Conservation (phyloP, 257 asterid genomes). For the Schizonepeta tenuifolia region DNA sequence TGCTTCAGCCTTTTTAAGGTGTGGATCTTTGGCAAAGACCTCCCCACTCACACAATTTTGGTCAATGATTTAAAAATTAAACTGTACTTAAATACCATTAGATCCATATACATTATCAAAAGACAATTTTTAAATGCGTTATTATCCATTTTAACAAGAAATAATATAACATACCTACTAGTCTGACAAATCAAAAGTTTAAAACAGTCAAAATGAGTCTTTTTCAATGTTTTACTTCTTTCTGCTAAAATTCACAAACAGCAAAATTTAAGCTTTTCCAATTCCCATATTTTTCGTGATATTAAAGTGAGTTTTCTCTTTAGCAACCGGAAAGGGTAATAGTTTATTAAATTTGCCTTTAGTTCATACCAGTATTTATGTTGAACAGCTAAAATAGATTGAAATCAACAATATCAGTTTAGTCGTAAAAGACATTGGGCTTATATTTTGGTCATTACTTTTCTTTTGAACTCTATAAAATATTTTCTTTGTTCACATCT, state of each 20-base stretch:
- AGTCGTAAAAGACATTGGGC: background rate
- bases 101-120: background rate
- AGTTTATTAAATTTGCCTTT: background rate
- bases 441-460: background rate
- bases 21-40: slow-evolving; percentile 26
- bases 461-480: background rate
- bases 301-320: slow-evolving; percentile 1
- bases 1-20: slow-evolving; percentile 25
- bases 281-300: slow-evolving; percentile 14
- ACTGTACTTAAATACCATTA: background rate
- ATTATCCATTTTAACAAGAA: background rate
- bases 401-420: background rate
- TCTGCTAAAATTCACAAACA: slow-evolving; percentile 6
- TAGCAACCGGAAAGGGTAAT: background rate
- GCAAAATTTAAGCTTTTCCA: background rate
- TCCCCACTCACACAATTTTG: slow-evolving; percentile 27
- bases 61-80: slow-evolving; percentile 3
- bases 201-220: background rate
- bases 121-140: background rate
- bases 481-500: background rate
- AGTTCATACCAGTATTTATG: background rate
- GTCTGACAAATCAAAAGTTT: background rate
- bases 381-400: background rate
- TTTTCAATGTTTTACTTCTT: background rate
- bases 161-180: background rate